Conservation (phyloP, 2,329 filamentous ascomycete genomes). For the Chaetomiaceae sp. region DNA sequence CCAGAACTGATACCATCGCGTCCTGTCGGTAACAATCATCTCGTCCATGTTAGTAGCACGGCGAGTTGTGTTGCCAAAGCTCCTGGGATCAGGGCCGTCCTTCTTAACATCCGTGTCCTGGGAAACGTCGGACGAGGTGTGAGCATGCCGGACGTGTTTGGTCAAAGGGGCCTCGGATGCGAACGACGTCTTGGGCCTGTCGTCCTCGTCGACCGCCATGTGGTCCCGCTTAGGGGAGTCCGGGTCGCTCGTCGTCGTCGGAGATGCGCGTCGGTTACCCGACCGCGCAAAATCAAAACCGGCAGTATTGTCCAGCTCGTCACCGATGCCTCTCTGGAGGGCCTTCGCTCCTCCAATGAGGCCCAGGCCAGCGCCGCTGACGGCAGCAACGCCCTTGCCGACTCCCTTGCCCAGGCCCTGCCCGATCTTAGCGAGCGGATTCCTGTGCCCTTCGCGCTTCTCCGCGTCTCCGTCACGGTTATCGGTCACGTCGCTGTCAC, state of each 20-base stretch:
- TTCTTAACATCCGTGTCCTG: slow-evolving; percentile 35
- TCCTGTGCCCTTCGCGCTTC: slow-evolving; percentile 30
- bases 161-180: slow-evolving; percentile 30
- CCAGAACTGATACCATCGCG: slow-evolving; percentile 61
- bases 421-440: slow-evolving; percentile 41
- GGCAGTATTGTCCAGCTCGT: slow-evolving; percentile 51
- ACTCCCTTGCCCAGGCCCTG: slow-evolving; percentile 49
- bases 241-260: slow-evolving; percentile 16
- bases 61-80: slow-evolving; percentile 49
- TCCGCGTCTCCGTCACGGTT: slow-evolving; percentile 26
- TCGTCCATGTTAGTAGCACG: slow-evolving; percentile 46
- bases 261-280: slow-evolving; percentile 11
- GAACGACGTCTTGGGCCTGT: slow-evolving; percentile 33
- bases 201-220: slow-evolving; percentile 33
- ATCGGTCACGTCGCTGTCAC: slow-evolving; percentile 21
- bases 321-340: slow-evolving; percentile 47
- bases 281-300: slow-evolving; percentile 42
- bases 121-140: slow-evolving; percentile 37
- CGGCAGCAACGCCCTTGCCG: slow-evolving; percentile 40
- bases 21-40: slow-evolving; percentile 43
- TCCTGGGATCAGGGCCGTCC: slow-evolving; percentile 28
- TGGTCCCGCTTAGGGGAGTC: slow-evolving; percentile 31
- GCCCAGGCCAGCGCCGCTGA: slow-evolving; percentile 42
- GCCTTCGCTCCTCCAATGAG: slow-evolving; percentile 44
- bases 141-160: slow-evolving; percentile 28